Evolutionary conservation across 1,284 basidiomycete species (phyloP).

Genomic region (Leccinum huronense): DNA sequence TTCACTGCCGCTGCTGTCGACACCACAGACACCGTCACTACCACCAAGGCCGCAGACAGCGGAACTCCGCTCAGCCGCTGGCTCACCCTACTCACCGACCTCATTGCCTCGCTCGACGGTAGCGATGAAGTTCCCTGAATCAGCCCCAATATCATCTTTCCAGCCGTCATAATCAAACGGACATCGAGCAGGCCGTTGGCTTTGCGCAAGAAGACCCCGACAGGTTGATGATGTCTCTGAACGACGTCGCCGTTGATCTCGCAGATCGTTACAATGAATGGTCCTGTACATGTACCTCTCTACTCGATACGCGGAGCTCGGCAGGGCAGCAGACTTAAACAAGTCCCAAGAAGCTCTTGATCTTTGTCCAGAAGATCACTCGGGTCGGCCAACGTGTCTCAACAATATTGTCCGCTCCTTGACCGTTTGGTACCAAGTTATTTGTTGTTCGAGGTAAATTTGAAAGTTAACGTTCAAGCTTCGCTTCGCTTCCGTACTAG

Average conservation of each 20-base stretch:
- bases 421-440: background rate
- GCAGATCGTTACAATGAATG: background rate
- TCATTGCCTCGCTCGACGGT: too few species aligned
- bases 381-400: background rate
- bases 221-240: background rate
- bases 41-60: too few species aligned
- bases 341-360: background rate
- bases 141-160: background rate
- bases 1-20: too few species aligned
- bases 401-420: background rate
- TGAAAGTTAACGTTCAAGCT: too few species aligned
- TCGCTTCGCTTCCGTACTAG: too few species aligned
- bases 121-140: background rate
- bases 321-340: background rate
- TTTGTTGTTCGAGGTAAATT: too few species aligned
- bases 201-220: background rate
- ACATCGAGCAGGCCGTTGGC: background rate
- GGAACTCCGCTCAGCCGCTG: too few species aligned
- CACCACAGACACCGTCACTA: too few species aligned
- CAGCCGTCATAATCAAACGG: background rate
- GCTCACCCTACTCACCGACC: too few species aligned
- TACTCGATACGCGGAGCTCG: background rate
- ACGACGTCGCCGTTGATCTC: background rate
- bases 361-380: background rate
- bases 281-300: background rate